Conservation (phyloP, 768 basidiomycete genomes). For the Dioszegia aurantiaca region DNA sequence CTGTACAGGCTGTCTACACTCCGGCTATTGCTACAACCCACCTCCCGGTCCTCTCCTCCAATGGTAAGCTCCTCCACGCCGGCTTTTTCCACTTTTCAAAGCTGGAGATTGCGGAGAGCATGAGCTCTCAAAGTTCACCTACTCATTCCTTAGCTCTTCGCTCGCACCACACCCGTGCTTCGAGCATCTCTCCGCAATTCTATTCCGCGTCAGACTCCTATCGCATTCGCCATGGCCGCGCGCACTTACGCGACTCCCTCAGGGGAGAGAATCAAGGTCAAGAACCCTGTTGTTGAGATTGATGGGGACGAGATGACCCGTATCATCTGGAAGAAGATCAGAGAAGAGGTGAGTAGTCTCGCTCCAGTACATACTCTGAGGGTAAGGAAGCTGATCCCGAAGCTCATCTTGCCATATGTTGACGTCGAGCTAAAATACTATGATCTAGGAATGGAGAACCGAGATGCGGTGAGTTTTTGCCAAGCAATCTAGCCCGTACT, state of each 20-base stretch:
- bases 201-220: neutral
- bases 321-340: constrained; percentile 98
- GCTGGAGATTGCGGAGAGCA: too few relatives aligned
- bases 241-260: constrained; percentile 36
- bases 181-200: constrained; percentile 10
- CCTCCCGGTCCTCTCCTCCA: neutral
- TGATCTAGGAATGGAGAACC: constrained; percentile 90
- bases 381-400: neutral
- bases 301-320: constrained; percentile 99
- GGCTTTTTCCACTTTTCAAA: too few relatives aligned
- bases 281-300: constrained; percentile 87
- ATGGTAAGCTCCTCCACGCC: too few relatives aligned
- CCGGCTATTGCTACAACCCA: neutral
- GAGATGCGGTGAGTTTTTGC: constrained; percentile 67
- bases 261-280: constrained; percentile 62
- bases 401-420: constrained; percentile 91
- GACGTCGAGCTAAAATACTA: constrained; percentile 97
- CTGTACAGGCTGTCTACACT: too few relatives aligned
- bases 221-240: constrained; percentile 27
- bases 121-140: too few relatives aligned
- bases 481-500: neutral
- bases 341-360: constrained; percentile 72
- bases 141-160: constrained; percentile 17
- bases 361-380: constrained; percentile 47
- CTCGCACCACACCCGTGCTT: constrained; percentile 14